phyloP scores from a whole-genome alignment of 768 basidiomycete species.

The Hortiboletus flavorubellus region DNA sequence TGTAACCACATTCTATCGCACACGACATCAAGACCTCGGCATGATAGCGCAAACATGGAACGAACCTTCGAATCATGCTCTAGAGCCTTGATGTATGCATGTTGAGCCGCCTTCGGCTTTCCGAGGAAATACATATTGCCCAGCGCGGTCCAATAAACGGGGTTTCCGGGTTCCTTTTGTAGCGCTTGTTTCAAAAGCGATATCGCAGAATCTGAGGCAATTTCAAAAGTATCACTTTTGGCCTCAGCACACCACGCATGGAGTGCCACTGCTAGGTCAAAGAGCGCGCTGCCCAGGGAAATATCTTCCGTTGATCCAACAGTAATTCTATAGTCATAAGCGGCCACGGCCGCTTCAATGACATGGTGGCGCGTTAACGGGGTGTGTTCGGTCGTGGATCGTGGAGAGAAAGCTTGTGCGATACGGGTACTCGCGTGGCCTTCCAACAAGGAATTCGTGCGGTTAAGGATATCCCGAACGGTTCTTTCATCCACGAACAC shows the following conservation, averaged over 20 bases:
- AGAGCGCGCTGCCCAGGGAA: constrained; percentile 58
- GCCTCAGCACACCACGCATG: constrained; percentile 44
- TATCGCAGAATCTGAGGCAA: constrained; percentile 41
- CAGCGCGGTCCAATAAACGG: constrained; percentile 77
- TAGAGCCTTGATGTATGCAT: constrained; percentile 86
- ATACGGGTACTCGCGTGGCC: constrained; percentile 42
- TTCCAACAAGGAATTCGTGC: constrained; percentile 38
- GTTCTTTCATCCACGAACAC: constrained; percentile 44
- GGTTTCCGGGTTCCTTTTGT: constrained; percentile 66
- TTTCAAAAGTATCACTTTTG: constrained; percentile 13
- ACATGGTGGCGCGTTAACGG: constrained; percentile 35
- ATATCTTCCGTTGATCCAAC: constrained; percentile 52
- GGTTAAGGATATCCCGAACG: constrained; percentile 34
- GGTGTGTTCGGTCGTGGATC: constrained; percentile 21
- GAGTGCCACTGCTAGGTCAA: constrained; percentile 68
- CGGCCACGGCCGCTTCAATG: constrained; percentile 51
- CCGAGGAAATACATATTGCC: constrained; percentile 67
- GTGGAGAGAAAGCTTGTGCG: constrained; percentile 36
- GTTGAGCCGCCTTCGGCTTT: constrained; percentile 77
- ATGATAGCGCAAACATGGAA: neutral
- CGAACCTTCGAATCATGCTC: constrained; percentile 81
- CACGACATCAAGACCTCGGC: neutral
- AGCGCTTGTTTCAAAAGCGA: constrained; percentile 68
- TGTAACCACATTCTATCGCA: constrained; percentile 56
- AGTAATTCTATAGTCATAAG: constrained; percentile 59